phyloP scores from a whole-genome alignment of 768 basidiomycete species.

The Multifurca ochricompacta region DNA sequence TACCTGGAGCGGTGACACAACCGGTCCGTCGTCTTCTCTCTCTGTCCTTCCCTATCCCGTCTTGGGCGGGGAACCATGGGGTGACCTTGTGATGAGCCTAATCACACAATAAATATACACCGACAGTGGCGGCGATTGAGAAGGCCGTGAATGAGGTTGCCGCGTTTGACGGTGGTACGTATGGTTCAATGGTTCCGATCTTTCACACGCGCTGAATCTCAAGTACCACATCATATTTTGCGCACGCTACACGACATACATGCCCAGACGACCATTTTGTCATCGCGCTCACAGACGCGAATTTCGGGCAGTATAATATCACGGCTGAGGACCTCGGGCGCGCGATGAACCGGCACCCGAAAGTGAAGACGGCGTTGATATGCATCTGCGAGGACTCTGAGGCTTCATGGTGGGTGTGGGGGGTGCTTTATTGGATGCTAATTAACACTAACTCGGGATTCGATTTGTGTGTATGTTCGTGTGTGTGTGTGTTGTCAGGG shows the following conservation, averaged over 20 bases:
- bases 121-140: conserved; percentile 53
- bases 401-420: conserved; percentile 57
- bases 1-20: conserved; percentile 60
- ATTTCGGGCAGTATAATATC: conserved; percentile 56
- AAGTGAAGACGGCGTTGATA: conserved; percentile 59
- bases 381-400: conserved; percentile 66
- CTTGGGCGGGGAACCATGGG: background rate
- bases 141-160: conserved; percentile 55
- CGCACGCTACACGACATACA: background rate
- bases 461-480: too few species aligned
- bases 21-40: conserved; percentile 32
- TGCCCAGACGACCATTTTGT: conserved; percentile 60
- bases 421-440: too few species aligned
- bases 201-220: too few species aligned
- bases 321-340: conserved; percentile 47
- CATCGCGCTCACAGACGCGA: conserved; percentile 67
- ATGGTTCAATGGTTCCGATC: too few species aligned
- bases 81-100: background rate
- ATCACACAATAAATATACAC: too few species aligned
- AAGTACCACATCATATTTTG: too few species aligned
- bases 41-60: conserved; percentile 2
- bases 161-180: conserved; percentile 51
- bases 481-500: too few species aligned
- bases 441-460: too few species aligned
- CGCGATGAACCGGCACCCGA: conserved; percentile 52